Base-by-base conservation (phyloP, 495 filamentous ascomycete species). In the Aspergillus sclerotiicarbonarius region DNA sequence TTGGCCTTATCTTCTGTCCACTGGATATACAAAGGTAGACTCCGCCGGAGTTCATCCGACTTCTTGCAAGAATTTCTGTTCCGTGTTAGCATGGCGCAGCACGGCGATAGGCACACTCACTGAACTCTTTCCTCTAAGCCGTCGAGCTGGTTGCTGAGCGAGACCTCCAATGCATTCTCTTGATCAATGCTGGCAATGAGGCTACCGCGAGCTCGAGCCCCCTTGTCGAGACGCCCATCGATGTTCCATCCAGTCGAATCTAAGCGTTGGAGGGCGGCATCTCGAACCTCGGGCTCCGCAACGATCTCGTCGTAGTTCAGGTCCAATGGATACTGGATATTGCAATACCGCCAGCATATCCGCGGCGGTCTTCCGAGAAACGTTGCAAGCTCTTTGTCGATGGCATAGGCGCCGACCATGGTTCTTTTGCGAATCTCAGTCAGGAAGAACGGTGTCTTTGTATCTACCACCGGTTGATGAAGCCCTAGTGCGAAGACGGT, bases 81-180 rank as follows among this genome's bases (percentile, higher is more conserved):
- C 30, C 19, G 30, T 1, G 25, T 51, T 8, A 54, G 57, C 13
- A 1, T n/a, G 19, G 21, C 2, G 43, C 9, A 8, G 25, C 12
- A 8, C 47, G 29, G 12, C 8, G 19, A 32, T 43, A 53, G 15
- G 21, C 53, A 18, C 30, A 46, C 67, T n/a, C 51, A 71, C 67
- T 62, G 41, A 6, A 71, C 62, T 51, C 47, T 60, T 10, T 53
- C 43, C 19, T 60, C 53, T 9, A 73, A 19, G 31, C 66, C 59
- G 6, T 68, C 67, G 0, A 59, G 53, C 1, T 56, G 50, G 25
- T 65, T 65, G 12, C 78, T 74, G 0, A 86, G 63, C 18, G 81
- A 80, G 8, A 85, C 70, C 53, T 83, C 76, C 15, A 86, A 67
- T 16, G 86, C 76, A 31, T 81, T 79, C 53, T 86, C 84, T 1